phyloP scores from a whole-genome alignment of 805 yeast species.

The Schwanniomyces vanrijiae region DNA sequence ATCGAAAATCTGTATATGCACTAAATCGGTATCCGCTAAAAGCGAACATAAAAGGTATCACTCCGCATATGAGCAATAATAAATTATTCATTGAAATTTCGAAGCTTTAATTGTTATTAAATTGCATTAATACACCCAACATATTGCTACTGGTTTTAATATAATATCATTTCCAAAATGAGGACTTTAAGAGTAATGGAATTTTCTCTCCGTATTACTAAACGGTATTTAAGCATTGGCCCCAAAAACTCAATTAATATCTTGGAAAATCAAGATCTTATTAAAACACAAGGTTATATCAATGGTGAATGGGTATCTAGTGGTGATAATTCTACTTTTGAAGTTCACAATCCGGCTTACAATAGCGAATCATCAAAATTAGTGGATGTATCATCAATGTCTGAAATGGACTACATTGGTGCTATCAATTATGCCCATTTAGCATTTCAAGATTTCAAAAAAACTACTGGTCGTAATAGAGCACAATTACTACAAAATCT shows the following conservation, averaged over 20 bases:
- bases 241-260: not conserved
- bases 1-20: no score
- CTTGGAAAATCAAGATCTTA: constrained; percentile 48
- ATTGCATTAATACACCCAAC: no score
- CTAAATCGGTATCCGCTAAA: not conserved
- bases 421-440: constrained; percentile 57
- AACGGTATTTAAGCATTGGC: not conserved
- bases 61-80: not conserved
- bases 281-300: constrained; percentile 61
- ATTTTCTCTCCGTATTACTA: not conserved
- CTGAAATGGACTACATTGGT: constrained; percentile 42
- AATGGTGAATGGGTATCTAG: constrained; percentile 73
- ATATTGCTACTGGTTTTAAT: no score
- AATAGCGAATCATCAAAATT: constrained; percentile 36
- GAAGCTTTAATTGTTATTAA: not conserved
- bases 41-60: not conserved
- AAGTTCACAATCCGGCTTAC: constrained; percentile 76
- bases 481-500: constrained; percentile 51
- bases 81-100: not conserved
- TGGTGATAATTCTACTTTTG: constrained; percentile 46
- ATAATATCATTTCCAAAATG: not conserved
- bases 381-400: constrained; percentile 56
- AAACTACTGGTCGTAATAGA: constrained; percentile 57
- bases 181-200: not conserved
- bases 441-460: constrained; percentile 54